Evolutionary conservation across 768 basidiomycete genomes (phyloP).

Genomic region (Leccinum variicolor): DNA sequence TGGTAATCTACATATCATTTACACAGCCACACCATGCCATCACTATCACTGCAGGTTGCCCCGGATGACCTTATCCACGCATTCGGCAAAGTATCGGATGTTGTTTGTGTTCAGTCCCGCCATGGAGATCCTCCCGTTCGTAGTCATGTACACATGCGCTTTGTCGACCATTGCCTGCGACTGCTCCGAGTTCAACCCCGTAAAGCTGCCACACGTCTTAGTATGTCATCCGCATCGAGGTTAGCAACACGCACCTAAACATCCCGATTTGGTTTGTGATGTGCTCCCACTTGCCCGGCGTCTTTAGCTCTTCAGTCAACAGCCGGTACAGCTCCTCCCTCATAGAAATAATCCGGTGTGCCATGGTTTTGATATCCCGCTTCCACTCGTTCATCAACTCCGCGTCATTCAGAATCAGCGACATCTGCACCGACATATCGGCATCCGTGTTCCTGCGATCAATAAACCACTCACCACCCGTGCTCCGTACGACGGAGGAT

Average conservation of each 20-base stretch:
- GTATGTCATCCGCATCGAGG: neutral
- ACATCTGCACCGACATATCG: slow-evolving; percentile 44
- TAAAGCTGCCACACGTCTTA: slow-evolving; percentile 55
- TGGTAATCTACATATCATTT: neutral
- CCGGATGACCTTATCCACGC: slow-evolving; percentile 65
- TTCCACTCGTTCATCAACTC: slow-evolving; percentile 87
- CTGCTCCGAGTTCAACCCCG: slow-evolving; percentile 69
- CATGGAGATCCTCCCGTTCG: slow-evolving; percentile 92
- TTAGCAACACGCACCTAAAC: slow-evolving; percentile 67
- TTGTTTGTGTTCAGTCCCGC: slow-evolving; percentile 84
- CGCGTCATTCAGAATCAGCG: slow-evolving; percentile 75
- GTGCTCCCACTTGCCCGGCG: slow-evolving; percentile 95
- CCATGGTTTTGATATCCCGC: slow-evolving; percentile 85
- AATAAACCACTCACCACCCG: slow-evolving; percentile 57
- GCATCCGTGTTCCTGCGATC: neutral
- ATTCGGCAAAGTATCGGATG: slow-evolving; percentile 69
- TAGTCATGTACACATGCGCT: slow-evolving; percentile 82
- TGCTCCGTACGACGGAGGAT: slow-evolving; percentile 90
- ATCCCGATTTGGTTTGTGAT: slow-evolving; percentile 95
- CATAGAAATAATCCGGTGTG: slow-evolving; percentile 77
- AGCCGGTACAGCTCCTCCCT: slow-evolving; percentile 71
- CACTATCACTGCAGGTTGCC: slow-evolving; percentile 34
- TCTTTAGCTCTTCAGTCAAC: slow-evolving; percentile 69
- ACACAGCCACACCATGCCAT: slow-evolving; percentile 16
- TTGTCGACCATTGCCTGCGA: slow-evolving; percentile 64